Percentiles rank a stretch among this genome's conserved stretches.
phyloP scores from a whole-genome alignment of 2,329 filamentous ascomycete species.

The Alternaria tenuissima region DNA sequence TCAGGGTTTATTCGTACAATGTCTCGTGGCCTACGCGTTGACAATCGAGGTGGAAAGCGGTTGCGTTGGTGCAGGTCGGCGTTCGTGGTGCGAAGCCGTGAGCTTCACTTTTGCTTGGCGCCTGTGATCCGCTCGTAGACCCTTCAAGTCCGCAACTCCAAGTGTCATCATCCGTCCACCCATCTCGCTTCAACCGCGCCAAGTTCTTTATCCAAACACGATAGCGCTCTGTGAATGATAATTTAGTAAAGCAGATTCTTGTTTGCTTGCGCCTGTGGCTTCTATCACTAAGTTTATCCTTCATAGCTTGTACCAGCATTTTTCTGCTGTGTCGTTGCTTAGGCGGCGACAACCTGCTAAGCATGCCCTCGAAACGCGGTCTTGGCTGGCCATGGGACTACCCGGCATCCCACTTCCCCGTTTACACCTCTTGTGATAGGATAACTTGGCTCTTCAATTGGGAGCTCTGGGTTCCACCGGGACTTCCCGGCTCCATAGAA shows the following conservation, averaged over 20 bases:
- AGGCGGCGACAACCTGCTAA: too few species aligned
- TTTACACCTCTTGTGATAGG: too few species aligned
- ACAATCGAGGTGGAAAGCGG: neutral
- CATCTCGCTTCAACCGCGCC: neutral
- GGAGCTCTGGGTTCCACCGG: too few species aligned
- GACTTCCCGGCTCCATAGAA: too few species aligned
- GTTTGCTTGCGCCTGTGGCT: neutral
- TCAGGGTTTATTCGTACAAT: conserved; percentile 1
- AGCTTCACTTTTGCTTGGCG: conserved; percentile 24
- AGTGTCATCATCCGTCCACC: neutral
- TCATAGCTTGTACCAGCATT: too few species aligned
- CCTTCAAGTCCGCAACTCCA: neutral
- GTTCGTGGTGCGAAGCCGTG: conserved; percentile 19
- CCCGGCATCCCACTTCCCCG: too few species aligned
- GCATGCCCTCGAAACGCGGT: too few species aligned
- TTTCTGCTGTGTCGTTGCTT: too few species aligned
- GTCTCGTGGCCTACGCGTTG: neutral
- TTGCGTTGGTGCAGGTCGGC: conserved; percentile 4
- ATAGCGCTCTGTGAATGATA: neutral
- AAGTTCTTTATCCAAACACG: neutral
- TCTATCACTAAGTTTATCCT: neutral
- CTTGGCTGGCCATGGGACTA: too few species aligned
- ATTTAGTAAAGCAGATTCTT: too few species aligned
- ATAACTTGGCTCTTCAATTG: too few species aligned
- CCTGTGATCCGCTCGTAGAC: neutral